phyloP scores from a whole-genome alignment of 2,329 filamentous ascomycete genomes.

The Fusarium gaditjirri region DNA sequence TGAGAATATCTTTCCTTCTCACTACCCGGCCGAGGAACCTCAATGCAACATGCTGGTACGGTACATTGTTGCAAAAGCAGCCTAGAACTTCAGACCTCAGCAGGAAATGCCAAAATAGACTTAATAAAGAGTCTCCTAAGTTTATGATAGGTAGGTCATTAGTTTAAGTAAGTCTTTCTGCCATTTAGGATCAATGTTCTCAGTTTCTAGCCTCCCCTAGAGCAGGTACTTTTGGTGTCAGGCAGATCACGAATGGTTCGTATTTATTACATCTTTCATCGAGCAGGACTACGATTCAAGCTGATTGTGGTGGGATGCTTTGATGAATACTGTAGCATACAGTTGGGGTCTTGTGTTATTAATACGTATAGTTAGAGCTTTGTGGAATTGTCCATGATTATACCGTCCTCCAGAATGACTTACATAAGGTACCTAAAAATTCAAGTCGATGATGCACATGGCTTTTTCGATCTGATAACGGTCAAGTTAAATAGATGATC shows the following conservation, averaged over 20 bases:
- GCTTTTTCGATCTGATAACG: constrained; percentile 32
- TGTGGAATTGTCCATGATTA: not conserved
- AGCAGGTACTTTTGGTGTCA: not conserved
- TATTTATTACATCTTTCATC: not conserved
- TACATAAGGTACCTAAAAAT: not conserved
- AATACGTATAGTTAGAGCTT: not conserved
- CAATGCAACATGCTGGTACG: not conserved
- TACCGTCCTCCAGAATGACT: not conserved
- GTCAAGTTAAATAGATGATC: constrained; percentile 1
- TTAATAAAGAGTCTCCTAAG: not conserved
- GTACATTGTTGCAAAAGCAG: not conserved
- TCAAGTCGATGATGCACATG: constrained; percentile 30
- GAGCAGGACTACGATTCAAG: not conserved
- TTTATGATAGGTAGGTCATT: not conserved
- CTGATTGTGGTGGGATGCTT: not conserved
- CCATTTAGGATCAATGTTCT: not conserved
- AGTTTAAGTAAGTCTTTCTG: not conserved
- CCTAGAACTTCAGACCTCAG: not conserved
- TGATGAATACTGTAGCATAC: not conserved
- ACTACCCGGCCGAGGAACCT: not conserved
- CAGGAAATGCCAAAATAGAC: not conserved
- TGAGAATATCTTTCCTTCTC: not conserved
- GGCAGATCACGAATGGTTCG: not conserved
- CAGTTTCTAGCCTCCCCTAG: not conserved
- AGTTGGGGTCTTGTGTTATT: not conserved